phyloP scores from a whole-genome alignment of 2,329 filamentous ascomycete species.

The Nemania sp. region DNA sequence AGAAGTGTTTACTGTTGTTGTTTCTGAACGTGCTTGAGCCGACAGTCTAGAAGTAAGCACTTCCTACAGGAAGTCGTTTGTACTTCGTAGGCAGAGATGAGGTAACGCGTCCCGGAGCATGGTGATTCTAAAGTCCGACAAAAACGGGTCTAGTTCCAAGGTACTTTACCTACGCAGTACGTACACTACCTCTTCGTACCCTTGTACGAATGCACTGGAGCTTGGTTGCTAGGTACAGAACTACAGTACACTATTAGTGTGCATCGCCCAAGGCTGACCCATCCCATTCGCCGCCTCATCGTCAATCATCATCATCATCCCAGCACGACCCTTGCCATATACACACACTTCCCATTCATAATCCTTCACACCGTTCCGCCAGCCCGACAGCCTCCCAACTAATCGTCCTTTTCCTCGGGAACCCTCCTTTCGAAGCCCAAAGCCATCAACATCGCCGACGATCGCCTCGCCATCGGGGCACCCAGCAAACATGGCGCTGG shows the following conservation, averaged over 20 bases:
- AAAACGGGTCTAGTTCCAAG: neutral
- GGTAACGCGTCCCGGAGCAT: conserved; percentile 35
- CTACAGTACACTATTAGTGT: too few relatives aligned
- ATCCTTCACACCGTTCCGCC: neutral
- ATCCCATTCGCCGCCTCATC: neutral
- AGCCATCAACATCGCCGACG: conserved; percentile 2
- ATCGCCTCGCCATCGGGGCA: conserved; percentile 28
- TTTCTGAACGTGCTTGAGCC: too few relatives aligned
- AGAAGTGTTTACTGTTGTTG: too few relatives aligned
- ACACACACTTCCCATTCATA: neutral
- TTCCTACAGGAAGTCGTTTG: too few relatives aligned
- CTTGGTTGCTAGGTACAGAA: neutral
- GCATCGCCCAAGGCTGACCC: conserved; percentile 23
- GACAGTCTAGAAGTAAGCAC: too few relatives aligned
- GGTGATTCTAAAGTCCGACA: conserved; percentile 35
- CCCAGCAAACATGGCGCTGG: conserved; percentile 84
- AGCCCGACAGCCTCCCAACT: neutral
- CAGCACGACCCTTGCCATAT: too few relatives aligned
- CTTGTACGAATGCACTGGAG: too few relatives aligned
- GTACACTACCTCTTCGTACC: too few relatives aligned
- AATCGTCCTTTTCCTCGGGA: neutral
- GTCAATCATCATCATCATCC: conserved; percentile 1
- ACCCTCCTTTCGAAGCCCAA: neutral
- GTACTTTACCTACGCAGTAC: too few relatives aligned
- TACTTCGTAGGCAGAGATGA: conserved; percentile 35